phyloP scores from a whole-genome alignment of 345 rosid species.

The Hypericum androsaemum region DNA sequence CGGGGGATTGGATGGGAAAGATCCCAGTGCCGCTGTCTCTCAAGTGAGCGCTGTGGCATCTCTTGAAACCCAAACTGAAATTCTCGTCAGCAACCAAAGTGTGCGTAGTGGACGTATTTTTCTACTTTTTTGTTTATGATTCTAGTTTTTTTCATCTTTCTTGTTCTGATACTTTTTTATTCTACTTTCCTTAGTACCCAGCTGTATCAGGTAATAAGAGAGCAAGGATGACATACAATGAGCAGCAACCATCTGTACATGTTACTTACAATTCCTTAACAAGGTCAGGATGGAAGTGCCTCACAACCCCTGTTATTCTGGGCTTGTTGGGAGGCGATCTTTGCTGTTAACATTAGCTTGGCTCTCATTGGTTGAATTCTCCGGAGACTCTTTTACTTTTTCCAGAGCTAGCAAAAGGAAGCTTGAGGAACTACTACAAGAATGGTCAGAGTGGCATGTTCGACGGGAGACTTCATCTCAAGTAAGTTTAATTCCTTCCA shows the following conservation, averaged over 20 bases:
- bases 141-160: conserved; percentile 30
- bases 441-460: conserved; percentile 96
- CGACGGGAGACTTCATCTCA: conserved; percentile 37
- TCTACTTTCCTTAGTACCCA: conserved; percentile 10
- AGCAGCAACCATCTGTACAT: conserved; percentile 64
- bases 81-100: conserved; percentile 14
- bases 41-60: conserved; percentile 16
- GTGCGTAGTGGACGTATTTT: conserved; percentile 53
- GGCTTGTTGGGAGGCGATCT: neutral
- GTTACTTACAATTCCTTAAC: conserved; percentile 58
- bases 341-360: conserved; percentile 5
- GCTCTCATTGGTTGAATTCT: conserved; percentile 11
- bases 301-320: conserved; percentile 1
- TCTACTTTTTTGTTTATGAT: conserved; percentile 14
- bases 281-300: conserved; percentile 45
- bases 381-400: conserved; percentile 10
- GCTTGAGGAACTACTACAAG: conserved; percentile 65
- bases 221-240: conserved; percentile 38
- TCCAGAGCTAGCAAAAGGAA: conserved; percentile 78
- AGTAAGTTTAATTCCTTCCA: conserved; percentile 21
- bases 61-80: conserved; percentile 19
- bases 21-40: conserved; percentile 16
- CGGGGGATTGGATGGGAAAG: conserved; percentile 31
- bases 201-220: conserved; percentile 67
- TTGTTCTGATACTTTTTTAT: conserved; percentile 26